Conservation (phyloP, 2,329 filamentous ascomycete genomes). For the Cladosporium sp. region DNA sequence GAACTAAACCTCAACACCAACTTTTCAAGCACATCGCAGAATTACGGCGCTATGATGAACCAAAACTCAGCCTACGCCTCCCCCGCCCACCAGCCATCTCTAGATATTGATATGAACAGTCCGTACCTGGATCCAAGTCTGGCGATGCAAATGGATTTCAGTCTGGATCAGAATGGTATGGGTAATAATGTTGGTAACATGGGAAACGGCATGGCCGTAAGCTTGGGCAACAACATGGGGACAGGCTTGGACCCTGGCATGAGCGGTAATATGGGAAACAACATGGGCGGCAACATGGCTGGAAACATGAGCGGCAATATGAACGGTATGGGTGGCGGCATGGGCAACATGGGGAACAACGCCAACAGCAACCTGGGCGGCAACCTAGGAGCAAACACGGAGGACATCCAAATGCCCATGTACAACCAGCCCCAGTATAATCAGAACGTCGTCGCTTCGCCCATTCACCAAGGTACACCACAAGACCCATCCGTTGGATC, state of each 20-base stretch:
- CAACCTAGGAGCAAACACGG: conserved; percentile 20
- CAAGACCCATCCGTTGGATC: conserved; percentile 20
- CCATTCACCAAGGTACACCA: conserved; percentile 25
- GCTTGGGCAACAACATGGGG: not conserved
- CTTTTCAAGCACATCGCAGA: conserved; percentile 29
- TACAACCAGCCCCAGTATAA: conserved; percentile 36
- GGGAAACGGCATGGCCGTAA: not conserved
- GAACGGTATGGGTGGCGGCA: not conserved
- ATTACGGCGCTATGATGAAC: conserved; percentile 34
- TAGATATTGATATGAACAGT: conserved; percentile 40
- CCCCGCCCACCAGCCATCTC: conserved; percentile 32
- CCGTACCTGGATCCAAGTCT: conserved; percentile 36
- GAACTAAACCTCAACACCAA: conserved; percentile 38
- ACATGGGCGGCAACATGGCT: not conserved
- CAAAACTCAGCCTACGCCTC: conserved; percentile 39
- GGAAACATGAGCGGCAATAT: not conserved
- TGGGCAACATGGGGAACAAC: conserved; percentile 11
- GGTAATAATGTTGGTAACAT: conserved; percentile 20
- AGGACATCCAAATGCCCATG: conserved; percentile 28
- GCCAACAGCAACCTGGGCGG: conserved; percentile 19
- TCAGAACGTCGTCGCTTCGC: conserved; percentile 36
- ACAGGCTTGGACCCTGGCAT: not conserved
- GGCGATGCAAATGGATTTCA: conserved; percentile 39
- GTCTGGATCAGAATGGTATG: conserved; percentile 25
- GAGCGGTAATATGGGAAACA: not conserved